These are phyloP conservation scores for Alternaria panax DNA, from an alignment of 2,329 filamentous ascomycete species.

Conservation along the genomic window DNA sequence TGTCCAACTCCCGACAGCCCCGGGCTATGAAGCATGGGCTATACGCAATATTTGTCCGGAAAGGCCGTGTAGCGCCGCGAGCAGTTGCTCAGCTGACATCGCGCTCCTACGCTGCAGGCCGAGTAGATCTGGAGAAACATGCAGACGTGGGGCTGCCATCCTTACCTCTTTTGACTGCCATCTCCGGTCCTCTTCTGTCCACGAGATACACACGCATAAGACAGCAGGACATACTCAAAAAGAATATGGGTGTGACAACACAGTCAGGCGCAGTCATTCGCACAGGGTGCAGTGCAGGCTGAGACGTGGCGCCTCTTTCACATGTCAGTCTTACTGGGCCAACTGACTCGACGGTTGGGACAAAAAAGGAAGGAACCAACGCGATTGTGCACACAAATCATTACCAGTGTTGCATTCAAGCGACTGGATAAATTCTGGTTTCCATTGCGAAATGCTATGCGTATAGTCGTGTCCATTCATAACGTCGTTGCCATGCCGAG, in stretches of 20 bases:
- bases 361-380: conserved; percentile 1
- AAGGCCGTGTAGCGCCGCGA: background rate
- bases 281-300: background rate
- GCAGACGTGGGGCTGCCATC: conserved; percentile 22
- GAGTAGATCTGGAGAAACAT: conserved; percentile 8
- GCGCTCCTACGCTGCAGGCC: conserved; percentile 8
- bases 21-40: background rate
- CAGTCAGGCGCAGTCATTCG: conserved; percentile 4
- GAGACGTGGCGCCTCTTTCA: conserved; percentile 11
- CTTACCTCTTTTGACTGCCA: conserved; percentile 11
- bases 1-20: background rate
- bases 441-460: background rate
- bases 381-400: background rate
- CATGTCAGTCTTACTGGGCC: conserved; percentile 8
- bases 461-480: background rate
- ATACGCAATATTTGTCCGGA: background rate
- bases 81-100: background rate
- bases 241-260: conserved; percentile 6
- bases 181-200: conserved; percentile 12
- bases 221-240: conserved; percentile 1
- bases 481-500: background rate
- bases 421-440: background rate
- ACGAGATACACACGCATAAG: conserved; percentile 28
- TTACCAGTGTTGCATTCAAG: background rate
- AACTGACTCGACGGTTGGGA: background rate